Evolutionary conservation across 345 rosid genomes (phyloP), one percentile per base, ranked within the genome.

Genomic region (Trapa incisa): DNA sequence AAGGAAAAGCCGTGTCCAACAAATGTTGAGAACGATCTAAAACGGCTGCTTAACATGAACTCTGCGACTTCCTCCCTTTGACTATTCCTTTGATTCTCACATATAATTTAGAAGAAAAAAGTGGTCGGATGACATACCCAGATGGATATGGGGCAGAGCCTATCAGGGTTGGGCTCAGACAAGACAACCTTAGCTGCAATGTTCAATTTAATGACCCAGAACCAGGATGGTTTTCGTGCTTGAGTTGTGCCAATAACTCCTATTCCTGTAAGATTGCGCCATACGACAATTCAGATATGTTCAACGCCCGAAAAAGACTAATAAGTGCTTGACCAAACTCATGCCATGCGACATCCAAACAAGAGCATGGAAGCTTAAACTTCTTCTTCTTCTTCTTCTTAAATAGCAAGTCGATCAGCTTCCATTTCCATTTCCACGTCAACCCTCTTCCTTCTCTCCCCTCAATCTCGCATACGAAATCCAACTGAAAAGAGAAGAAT

Each of bases 351-450:
- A 41, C 6, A 41, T 41, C 43, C 43, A 1, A 41, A 41, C 43
- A 8, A 41, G 43, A 41, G 48, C n/a, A 4, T 65, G 65, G 73
- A 72, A 75, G 37, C 68, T 83, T 81, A 82, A 69, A 76, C 14
- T 6, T 41, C 71, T 38, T 61, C 71, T 32, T 53, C 71, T 11
- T 78, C 81, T 2, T 6, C 69, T 83, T 1, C 60, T 17, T 54
- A 2, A 50, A 41, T 3, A 13, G 22, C 32, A 7, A 5, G 8
- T 13, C 1, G 11, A 45, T 54, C 60, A 5, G 5, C 29, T 54
- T 16, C 54, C 54, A 50, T 50, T 50, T 50, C 2, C 54, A 50
- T 52, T 22, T 22, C 22, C 57, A 52, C 57, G 0, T 29, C 6
- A 15, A 2, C n/a, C 14, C n/a, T 52, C 57, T 52, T 29, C n/a